phyloP scores from a whole-genome alignment of 2,329 filamentous ascomycete genomes.

The Penicillium polonicum region DNA sequence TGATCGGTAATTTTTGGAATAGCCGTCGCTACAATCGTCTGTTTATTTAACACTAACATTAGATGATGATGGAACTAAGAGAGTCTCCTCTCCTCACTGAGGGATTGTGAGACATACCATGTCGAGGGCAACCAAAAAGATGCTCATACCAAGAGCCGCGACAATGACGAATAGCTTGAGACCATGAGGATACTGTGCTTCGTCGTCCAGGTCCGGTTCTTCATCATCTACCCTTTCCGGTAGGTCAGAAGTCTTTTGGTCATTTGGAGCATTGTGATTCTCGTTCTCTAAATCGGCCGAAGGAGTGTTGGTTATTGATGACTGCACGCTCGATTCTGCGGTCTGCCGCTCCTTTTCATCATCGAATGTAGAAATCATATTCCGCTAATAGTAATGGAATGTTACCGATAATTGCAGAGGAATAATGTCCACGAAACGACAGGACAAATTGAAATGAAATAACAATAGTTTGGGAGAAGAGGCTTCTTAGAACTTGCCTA shows the following conservation, averaged over 20 bases:
- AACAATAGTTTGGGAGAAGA: background rate
- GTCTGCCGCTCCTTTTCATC: background rate
- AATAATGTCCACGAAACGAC: background rate
- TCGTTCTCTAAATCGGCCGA: background rate
- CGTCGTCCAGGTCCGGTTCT: background rate
- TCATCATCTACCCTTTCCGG: background rate
- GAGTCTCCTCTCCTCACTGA: background rate
- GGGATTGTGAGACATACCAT: background rate
- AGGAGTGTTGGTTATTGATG: background rate
- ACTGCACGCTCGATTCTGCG: background rate
- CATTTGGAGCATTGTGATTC: background rate
- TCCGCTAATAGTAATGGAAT: background rate
- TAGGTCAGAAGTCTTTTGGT: background rate
- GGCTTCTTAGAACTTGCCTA: background rate
- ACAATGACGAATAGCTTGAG: background rate
- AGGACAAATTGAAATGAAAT: background rate
- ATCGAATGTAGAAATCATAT: background rate
- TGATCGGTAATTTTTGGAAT: constrained; percentile 9
- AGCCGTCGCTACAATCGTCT: constrained; percentile 11
- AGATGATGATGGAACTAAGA: background rate
- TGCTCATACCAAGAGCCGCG: background rate
- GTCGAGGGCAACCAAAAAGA: background rate
- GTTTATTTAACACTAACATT: background rate
- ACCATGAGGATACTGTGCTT: background rate
- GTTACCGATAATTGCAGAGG: background rate